A percentile compares a stretch with the other conserved stretches of the same genome.
Evolutionary conservation across 2,329 filamentous ascomycete species (phyloP).

Genomic region (Calycina herbarum): DNA sequence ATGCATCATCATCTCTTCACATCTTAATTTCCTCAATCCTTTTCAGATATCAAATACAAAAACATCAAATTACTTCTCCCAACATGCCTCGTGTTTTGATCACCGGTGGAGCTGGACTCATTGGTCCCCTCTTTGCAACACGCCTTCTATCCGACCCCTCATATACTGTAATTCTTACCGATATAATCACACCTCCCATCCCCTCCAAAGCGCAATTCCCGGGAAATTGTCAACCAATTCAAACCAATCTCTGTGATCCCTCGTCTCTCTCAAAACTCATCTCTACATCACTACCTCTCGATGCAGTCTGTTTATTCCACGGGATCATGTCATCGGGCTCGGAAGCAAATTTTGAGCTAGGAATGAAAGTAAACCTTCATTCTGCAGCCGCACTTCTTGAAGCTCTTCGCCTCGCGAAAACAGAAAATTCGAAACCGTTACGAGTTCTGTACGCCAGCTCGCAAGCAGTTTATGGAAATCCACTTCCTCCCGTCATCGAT

Average conservation of each 20-base stretch:
- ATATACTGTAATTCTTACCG: constrained; percentile 52
- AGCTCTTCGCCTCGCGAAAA: constrained; percentile 42
- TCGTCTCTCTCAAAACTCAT: constrained; percentile 24
- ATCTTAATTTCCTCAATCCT: background rate
- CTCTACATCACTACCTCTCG: constrained; percentile 41
- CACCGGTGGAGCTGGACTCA: constrained; percentile 64
- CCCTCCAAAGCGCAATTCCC: constrained; percentile 41
- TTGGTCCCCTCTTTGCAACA: constrained; percentile 60
- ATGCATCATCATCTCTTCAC: background rate
- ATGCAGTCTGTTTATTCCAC: constrained; percentile 60
- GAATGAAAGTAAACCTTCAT: constrained; percentile 59
- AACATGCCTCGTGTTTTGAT: constrained; percentile 49
- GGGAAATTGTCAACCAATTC: constrained; percentile 31
- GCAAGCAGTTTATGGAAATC: constrained; percentile 61
- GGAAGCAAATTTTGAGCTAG: constrained; percentile 56
- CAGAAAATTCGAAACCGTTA: constrained; percentile 25
- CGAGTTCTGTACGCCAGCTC: constrained; percentile 59
- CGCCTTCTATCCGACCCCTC: constrained; percentile 52
- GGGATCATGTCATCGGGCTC: constrained; percentile 65
- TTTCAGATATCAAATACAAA: background rate
- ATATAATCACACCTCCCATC: constrained; percentile 54
- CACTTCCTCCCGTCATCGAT: constrained; percentile 49
- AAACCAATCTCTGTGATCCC: constrained; percentile 39
- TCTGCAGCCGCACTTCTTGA: constrained; percentile 56
- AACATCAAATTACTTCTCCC: background rate